Evolutionary conservation across 2,329 filamentous ascomycete species (phyloP).

Genomic region (Colletotrichum falcatum): DNA sequence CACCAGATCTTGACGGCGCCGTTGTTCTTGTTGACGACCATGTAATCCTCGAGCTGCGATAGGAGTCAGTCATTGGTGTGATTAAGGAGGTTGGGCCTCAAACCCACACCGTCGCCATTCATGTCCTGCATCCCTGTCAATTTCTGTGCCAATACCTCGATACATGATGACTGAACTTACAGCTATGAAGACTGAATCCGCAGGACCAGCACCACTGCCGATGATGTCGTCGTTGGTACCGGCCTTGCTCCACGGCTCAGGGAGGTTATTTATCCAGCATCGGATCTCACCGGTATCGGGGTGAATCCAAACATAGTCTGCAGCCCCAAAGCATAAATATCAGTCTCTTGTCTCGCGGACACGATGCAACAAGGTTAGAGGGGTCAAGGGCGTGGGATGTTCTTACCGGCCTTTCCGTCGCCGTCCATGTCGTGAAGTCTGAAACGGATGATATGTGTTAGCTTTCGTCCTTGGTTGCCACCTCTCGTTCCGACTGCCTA

Average conservation of each 20-base stretch:
- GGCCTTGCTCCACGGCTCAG: conserved; percentile 35
- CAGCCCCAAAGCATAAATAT: not conserved
- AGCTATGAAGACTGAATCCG: conserved; percentile 30
- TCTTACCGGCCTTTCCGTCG: conserved; percentile 40
- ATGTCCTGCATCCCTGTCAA: conserved; percentile 32
- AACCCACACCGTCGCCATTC: conserved; percentile 43
- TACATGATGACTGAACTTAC: conserved; percentile 9
- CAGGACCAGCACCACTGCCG: conserved; percentile 32
- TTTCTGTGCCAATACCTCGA: conserved; percentile 9
- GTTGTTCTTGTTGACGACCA: conserved; percentile 36
- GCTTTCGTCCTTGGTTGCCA: not conserved
- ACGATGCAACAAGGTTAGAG: not conserved
- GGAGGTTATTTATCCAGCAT: conserved; percentile 43
- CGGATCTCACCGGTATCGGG: conserved; percentile 33
- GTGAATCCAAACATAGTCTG: conserved; percentile 42
- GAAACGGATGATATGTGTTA: not conserved
- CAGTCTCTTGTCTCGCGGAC: not conserved
- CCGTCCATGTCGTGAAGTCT: conserved; percentile 43
- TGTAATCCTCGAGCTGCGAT: conserved; percentile 41
- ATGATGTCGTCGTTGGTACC: conserved; percentile 40
- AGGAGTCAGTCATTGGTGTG: not conserved
- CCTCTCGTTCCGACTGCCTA: not conserved
- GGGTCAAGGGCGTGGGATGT: not conserved
- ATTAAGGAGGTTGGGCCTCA: not conserved
- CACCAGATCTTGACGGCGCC: conserved; percentile 42